Evolutionary conservation across 1,284 basidiomycete species (phyloP), one percentile per base, ranked within the genome.

Genomic region (Heterobasidion occidentale): DNA sequence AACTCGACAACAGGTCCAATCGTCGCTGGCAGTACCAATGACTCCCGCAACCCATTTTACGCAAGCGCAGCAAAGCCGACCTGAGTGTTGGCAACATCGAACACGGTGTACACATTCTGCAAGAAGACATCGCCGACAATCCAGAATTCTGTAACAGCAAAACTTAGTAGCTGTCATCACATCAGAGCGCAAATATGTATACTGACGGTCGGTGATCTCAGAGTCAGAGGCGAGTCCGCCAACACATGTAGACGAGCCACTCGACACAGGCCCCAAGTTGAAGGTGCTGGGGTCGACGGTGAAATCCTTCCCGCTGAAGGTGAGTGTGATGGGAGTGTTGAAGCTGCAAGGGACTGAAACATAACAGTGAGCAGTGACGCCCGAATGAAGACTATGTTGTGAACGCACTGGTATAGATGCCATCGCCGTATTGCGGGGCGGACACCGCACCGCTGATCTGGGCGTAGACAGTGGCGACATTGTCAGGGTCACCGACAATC

Each of bases 61-160:
- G 63, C 60, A 9, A 66, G 62, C 7, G 57, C 51, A 9, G 66
- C 65, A 44, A 68, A 67, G 5, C 66, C 65, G 36, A 68, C 65
- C 6, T 59, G 58, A 27, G 33, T 54, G 12, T 62, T 58, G 17
- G 60, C 61, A 27, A 68, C 51, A 47, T 68, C 65, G 51, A 67
- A 67, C 8, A 56, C 60, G 34, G 62, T 56, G 56, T 65, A 66
- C 7, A 66, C 63, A 20, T 60, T 63, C 45, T 56, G 58, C 55
- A 67, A 47, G 52, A 46, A 53, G 14, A 53, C 52, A 17, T 53
- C 52, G 14, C 52, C 52, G 44, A 53, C 27, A 33, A 68, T 64
- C 64, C 64, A 67, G 56, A 64, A 67, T 15, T 51, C 45, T 56
- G 36, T 33, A 42, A 45, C 36, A 27, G 46, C 34, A 15, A 48